A percentile compares a stretch with the other conserved stretches of the same genome.
phyloP scores from a whole-genome alignment of 106 monocot species.

The Allium fistulosum region DNA sequence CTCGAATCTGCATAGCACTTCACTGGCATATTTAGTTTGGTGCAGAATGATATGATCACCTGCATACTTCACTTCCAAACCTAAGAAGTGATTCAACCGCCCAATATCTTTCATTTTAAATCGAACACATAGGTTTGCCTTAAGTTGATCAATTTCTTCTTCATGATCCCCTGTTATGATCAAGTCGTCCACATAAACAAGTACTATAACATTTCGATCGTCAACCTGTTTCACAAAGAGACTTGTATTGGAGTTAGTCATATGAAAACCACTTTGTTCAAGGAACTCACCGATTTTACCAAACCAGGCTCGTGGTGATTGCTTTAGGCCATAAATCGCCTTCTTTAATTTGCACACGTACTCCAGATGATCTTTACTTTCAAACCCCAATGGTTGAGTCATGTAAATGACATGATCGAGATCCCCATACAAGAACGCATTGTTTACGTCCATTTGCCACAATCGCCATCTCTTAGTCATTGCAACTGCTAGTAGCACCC shows the following conservation, averaged over 20 bases:
- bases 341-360: neutral
- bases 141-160: neutral
- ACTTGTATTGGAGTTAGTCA: neutral
- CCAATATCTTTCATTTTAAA: conserved; percentile 1
- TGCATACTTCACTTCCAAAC: conserved; percentile 6
- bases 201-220: neutral
- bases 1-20: neutral
- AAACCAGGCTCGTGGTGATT: neutral
- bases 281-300: neutral
- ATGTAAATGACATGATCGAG: neutral
- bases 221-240: neutral
- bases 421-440: neutral
- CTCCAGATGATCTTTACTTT: neutral
- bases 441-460: neutral
- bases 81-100: conserved; percentile 1
- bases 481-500: neutral
- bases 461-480: neutral
- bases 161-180: neutral
- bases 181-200: neutral
- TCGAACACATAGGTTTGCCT: neutral
- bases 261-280: neutral
- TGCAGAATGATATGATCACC: neutral
- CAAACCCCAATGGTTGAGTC: neutral
- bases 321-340: neutral
- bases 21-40: conserved; percentile 4